A percentile compares a stretch with the other conserved stretches of the same genome.
Evolutionary conservation across 208 protist species (phyloP).

Genomic region (Acanthamoeba lugdunensis): DNA sequence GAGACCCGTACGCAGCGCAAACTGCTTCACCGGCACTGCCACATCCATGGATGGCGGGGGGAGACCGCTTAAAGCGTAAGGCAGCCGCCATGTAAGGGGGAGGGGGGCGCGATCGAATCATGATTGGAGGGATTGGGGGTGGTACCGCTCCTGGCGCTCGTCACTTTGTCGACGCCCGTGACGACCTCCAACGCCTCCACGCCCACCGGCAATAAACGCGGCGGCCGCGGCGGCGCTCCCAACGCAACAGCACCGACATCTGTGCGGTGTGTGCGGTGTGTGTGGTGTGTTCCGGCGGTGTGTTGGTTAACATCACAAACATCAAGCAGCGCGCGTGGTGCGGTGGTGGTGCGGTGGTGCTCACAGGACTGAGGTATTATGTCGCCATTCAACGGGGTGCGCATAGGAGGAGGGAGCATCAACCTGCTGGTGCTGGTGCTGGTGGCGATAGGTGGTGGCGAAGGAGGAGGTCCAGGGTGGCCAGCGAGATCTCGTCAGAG

Average conservation of each 20-base stretch:
- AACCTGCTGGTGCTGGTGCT: neutral
- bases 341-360: too few species aligned
- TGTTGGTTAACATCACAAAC: too few species aligned
- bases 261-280: neutral
- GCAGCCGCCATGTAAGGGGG: too few species aligned
- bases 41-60: neutral
- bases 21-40: neutral
- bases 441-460: neutral
- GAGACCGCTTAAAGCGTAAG: neutral
- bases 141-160: too few species aligned
- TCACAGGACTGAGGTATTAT: too few species aligned
- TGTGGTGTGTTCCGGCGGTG: too few species aligned
- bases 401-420: neutral
- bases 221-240: neutral
- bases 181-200: neutral
- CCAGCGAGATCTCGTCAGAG: conserved; percentile 11
- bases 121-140: too few species aligned
- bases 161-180: neutral
- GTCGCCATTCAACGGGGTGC: too few species aligned
- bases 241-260: too few species aligned
- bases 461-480: neutral
- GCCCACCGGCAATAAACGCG: neutral
- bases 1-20: neutral
- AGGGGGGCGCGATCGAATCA: too few species aligned
- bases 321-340: too few species aligned